Evolutionary conservation across 805 yeast genomes (phyloP).

Genomic region (Komagataella kurtzmanii): DNA sequence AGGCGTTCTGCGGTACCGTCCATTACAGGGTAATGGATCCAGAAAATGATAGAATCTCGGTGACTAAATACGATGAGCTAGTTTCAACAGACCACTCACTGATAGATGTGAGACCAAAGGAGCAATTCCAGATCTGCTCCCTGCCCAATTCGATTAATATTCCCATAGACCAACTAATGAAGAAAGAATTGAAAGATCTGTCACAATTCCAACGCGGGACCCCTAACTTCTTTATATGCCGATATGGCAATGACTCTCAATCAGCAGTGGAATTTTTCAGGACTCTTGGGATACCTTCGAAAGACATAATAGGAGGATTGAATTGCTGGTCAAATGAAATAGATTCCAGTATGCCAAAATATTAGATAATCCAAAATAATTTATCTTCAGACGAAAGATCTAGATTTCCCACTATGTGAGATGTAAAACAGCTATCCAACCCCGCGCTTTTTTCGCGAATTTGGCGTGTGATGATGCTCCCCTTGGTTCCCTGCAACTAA

Average conservation of each 20-base stretch:
- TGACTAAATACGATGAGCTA: slow-evolving; percentile 21
- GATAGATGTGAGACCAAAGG: slow-evolving; percentile 68
- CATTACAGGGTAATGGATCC: slow-evolving; percentile 29
- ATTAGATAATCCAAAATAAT: slow-evolving; percentile 18
- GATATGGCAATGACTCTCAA: slow-evolving; percentile 88
- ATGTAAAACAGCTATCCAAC: neutral
- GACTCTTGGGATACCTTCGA: slow-evolving; percentile 31
- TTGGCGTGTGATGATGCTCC: neutral
- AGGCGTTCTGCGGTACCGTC: slow-evolving; percentile 61
- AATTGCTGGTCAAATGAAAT: slow-evolving; percentile 48
- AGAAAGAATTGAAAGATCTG: slow-evolving; percentile 14
- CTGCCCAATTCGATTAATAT: slow-evolving; percentile 48
- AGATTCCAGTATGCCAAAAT: slow-evolving; percentile 50
- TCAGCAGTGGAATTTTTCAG: slow-evolving; percentile 48
- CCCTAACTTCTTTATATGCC: slow-evolving; percentile 52
- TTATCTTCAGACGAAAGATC: neutral
- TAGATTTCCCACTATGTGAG: neutral
- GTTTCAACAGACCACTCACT: slow-evolving; percentile 12
- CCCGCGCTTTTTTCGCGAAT: neutral
- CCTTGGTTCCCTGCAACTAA: neutral
- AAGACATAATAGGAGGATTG: slow-evolving; percentile 73
- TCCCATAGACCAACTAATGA: slow-evolving; percentile 39
- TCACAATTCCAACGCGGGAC: slow-evolving; percentile 1
- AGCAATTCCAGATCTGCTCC: slow-evolving; percentile 58
- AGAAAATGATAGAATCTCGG: slow-evolving; percentile 31